phyloP scores from a whole-genome alignment of 495 filamentous ascomycete genomes.

The Usnea hakonensis region DNA sequence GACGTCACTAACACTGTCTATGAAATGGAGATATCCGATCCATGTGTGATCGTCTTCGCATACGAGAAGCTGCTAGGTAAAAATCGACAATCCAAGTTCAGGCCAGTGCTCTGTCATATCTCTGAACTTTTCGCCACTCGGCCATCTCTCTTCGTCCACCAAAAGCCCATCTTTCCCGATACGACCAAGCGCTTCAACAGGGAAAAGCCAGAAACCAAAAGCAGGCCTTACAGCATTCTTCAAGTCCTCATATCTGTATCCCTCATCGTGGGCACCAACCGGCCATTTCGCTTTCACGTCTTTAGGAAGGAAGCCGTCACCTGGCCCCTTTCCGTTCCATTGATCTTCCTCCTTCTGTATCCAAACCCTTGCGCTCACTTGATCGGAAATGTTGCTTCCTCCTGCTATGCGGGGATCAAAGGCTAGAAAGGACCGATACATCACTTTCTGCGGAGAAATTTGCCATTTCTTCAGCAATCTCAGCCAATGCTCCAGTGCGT shows the following conservation, averaged over 20 bases:
- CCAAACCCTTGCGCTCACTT: constrained; percentile 2
- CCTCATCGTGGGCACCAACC: constrained; percentile 4
- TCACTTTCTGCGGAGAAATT: not conserved
- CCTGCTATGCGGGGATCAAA: constrained; percentile 2
- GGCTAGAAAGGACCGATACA: constrained; percentile 6
- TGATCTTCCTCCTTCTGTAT: constrained; percentile 5
- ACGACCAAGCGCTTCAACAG: constrained; percentile 8
- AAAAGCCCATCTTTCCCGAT: constrained; percentile 3
- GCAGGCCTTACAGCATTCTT: constrained; percentile 10
- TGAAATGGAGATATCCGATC: too few relatives aligned
- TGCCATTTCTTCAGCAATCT: not conserved
- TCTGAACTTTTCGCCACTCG: not conserved
- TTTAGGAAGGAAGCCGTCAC: constrained; percentile 3
- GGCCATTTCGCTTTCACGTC: constrained; percentile 5
- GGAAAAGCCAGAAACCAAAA: constrained; percentile 14
- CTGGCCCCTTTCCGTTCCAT: constrained; percentile 6
- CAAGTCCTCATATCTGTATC: constrained; percentile 7
- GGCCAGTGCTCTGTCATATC: constrained; percentile 11
- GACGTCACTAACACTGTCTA: too few relatives aligned
- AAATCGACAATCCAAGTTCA: constrained; percentile 3
- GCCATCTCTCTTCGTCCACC: not conserved
- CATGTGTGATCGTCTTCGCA: too few relatives aligned
- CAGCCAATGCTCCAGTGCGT: not conserved
- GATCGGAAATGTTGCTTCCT: constrained; percentile 1
- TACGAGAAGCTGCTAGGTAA: too few relatives aligned